Conservation (phyloP, 225 moss, liverwort and hornwort species). For the Ulota crispa region DNA sequence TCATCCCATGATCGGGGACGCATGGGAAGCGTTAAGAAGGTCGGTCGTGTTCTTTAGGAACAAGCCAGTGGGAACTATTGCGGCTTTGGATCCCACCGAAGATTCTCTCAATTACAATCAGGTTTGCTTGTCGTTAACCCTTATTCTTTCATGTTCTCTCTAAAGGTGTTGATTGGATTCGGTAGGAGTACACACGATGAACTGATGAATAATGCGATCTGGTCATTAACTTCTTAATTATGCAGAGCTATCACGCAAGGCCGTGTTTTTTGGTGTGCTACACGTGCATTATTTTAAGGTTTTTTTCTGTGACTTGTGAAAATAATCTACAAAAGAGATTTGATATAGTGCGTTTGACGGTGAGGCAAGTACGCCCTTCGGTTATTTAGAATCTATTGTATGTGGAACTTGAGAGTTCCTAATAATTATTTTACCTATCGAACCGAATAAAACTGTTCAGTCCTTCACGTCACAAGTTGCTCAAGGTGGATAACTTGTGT, state of each 20-base stretch:
- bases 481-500: not conserved
- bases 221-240: slow-evolving; percentile 43
- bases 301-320: not conserved
- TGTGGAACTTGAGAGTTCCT: slow-evolving; percentile 5
- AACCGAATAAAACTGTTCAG: slow-evolving; percentile 4
- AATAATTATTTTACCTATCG: not conserved
- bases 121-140: slow-evolving; percentile 47
- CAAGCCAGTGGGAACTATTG: slow-evolving; percentile 91
- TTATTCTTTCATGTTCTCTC: slow-evolving; percentile 37
- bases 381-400: not conserved
- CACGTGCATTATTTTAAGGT: not conserved
- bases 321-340: not conserved
- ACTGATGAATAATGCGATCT: slow-evolving; percentile 37
- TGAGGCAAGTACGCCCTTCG: not conserved
- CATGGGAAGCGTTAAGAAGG: slow-evolving; percentile 80
- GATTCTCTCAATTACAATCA: slow-evolving; percentile 96
- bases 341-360: not conserved
- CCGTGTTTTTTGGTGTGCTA: not conserved
- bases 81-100: slow-evolving; percentile 88
- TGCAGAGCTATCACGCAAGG: slow-evolving; percentile 36
- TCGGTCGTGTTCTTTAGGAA: slow-evolving; percentile 83
- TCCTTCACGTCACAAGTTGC: not conserved
- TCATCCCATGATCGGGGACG: slow-evolving; percentile 74
- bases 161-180: slow-evolving; percentile 27
- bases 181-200: slow-evolving; percentile 39